Evolutionary conservation across 495 filamentous ascomycete species (phyloP).

Genomic region (Hypoxylon lienhwacheense): DNA sequence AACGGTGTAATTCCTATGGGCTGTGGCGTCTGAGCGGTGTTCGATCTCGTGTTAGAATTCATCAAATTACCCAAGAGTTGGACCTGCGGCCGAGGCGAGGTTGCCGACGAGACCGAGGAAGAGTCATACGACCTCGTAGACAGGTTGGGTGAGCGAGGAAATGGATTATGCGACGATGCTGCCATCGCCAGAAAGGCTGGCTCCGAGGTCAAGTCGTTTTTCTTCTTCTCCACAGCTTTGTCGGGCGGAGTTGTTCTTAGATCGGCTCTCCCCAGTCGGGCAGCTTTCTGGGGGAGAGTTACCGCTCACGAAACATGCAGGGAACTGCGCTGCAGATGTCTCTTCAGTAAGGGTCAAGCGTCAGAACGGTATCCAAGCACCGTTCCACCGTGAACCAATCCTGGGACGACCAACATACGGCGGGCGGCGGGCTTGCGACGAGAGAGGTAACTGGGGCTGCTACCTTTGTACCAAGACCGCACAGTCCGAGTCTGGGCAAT

Average conservation of each 20-base stretch:
- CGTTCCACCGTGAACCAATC: conserved; percentile 27
- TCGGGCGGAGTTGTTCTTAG: conserved; percentile 43
- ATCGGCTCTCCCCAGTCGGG: conserved; percentile 43
- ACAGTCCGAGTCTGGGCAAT: conserved; percentile 25
- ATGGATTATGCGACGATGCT: conserved; percentile 54
- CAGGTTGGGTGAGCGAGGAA: conserved; percentile 57
- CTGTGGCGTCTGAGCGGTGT: conserved; percentile 44
- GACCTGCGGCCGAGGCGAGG: conserved; percentile 52
- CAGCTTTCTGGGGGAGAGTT: conserved; percentile 43
- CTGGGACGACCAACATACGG: conserved; percentile 34
- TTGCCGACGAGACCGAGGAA: conserved; percentile 57
- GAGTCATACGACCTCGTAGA: conserved; percentile 58
- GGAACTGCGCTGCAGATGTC: conserved; percentile 36
- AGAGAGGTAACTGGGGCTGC: conserved; percentile 14
- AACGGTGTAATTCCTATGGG: conserved; percentile 50
- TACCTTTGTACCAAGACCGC: conserved; percentile 32
- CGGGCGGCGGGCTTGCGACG: conserved; percentile 15
- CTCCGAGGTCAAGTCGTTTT: conserved; percentile 34
- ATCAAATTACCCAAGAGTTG: conserved; percentile 53
- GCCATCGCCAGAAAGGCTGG: conserved; percentile 54
- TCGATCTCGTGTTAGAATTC: conserved; percentile 44
- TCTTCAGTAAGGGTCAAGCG: conserved; percentile 25
- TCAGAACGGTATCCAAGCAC: conserved; percentile 27
- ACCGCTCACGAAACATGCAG: conserved; percentile 52
- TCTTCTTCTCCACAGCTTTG: no score